These are phyloP conservation scores for Stephanodiscus triporus DNA, from an alignment of 108 stramenopile genomes.

Conservation along the genomic window DNA sequence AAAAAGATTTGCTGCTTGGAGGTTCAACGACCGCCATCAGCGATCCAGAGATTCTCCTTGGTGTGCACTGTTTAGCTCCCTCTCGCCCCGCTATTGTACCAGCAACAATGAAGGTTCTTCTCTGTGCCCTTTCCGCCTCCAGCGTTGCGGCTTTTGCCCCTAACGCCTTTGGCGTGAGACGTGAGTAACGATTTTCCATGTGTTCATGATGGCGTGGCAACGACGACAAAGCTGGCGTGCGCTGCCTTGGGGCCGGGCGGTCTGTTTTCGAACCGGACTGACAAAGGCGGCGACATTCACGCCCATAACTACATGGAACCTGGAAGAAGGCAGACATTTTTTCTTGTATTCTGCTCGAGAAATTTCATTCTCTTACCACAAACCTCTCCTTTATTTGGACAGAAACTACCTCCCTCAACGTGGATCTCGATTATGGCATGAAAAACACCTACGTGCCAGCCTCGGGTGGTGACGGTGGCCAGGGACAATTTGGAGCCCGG, in stretches of 20 bases:
- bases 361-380: background rate
- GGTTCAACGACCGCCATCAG: constrained; percentile 9
- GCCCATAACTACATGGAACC: background rate
- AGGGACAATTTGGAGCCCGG: constrained; percentile 89
- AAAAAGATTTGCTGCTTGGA: constrained; percentile 6
- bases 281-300: background rate
- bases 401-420: constrained; percentile 49
- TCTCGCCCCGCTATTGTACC: background rate
- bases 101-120: constrained; percentile 56
- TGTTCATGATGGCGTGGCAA: background rate
- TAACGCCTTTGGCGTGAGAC: constrained; percentile 68
- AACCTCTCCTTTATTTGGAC: background rate
- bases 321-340: background rate
- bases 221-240: background rate
- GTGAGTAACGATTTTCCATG: constrained; percentile 55
- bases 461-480: constrained; percentile 80
- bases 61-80: background rate
- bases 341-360: background rate
- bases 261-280: background rate
- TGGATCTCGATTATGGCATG: constrained; percentile 84
- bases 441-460: constrained; percentile 87
- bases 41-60: background rate
- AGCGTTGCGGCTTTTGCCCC: constrained; percentile 84
- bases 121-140: constrained; percentile 73
- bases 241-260: background rate